These are phyloP conservation scores for Saccharomyces hybrid DNA, from an alignment of 1,139 yeast species.

Conservation along the genomic window DNA sequence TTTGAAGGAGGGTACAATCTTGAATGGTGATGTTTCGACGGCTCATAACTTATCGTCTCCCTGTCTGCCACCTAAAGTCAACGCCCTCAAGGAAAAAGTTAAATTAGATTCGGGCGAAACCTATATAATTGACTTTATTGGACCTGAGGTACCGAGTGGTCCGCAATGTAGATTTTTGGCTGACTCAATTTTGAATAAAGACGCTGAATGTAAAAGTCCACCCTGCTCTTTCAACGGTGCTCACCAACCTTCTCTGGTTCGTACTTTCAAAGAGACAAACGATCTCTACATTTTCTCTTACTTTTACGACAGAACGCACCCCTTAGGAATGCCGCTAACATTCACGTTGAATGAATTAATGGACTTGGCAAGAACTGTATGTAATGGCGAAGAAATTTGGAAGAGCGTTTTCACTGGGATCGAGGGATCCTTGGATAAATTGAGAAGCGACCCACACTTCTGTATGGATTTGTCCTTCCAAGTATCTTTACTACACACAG, in stretches of 20 bases:
- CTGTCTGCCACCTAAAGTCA: constrained; percentile 74
- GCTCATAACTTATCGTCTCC: constrained; percentile 58
- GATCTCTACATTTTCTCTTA: constrained; percentile 88
- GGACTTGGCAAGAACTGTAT: constrained; percentile 76
- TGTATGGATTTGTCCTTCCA: constrained; percentile 88
- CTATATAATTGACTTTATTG: constrained; percentile 64
- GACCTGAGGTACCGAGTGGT: constrained; percentile 55
- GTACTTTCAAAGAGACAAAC: constrained; percentile 57
- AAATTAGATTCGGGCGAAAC: constrained; percentile 42
- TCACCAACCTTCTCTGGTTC: constrained; percentile 85
- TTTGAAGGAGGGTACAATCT: constrained; percentile 37
- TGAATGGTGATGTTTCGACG: constrained; percentile 36
- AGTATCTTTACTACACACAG: constrained; percentile 82
- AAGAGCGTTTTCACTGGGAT: constrained; percentile 48
- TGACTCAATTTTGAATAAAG: constrained; percentile 77
- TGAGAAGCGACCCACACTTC: constrained; percentile 82
- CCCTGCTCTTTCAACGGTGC: constrained; percentile 97
- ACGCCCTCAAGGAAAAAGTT: constrained; percentile 50
- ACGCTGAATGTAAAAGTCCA: constrained; percentile 56
- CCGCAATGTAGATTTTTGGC: constrained; percentile 82
- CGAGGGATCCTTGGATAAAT: constrained; percentile 57
- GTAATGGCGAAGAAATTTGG: constrained; percentile 77
- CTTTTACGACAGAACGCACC: constrained; percentile 89
- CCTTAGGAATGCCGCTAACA: constrained; percentile 88
- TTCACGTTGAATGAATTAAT: constrained; percentile 79